Base-by-base conservation (phyloP, 257 asterid species). In the Scutellaria baicalensis region DNA sequence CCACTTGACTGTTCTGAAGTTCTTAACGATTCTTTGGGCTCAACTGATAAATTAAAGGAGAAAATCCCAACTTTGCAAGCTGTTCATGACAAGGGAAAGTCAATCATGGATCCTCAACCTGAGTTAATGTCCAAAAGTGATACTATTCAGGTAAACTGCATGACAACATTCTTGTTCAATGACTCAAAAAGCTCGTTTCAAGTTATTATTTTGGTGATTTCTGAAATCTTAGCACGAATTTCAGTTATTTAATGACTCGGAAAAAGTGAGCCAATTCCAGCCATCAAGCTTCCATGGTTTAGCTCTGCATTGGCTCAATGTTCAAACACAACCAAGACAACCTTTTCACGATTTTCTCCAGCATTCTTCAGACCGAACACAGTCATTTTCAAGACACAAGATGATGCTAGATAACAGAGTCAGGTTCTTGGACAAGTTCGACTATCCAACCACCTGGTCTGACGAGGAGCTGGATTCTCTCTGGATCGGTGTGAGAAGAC, bases 401-500 rank as follows among this genome's bases (percentile, higher is more conserved):
- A 50, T 75, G 86, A 78, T 88, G 78, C 85, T 82, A 38, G 92
- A 89, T 12, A 78, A 50, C 67, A 69, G 73, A 76, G 78, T 70
- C 64, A 72, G 75, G 56, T 58, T 68, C 69, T 35, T 77, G 64
- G 80, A 79, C 42, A 76, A 51, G 75, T 74, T 83, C 2, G 85
- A 74, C 23, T 56, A 73, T 60, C 82, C 84, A 45, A 71, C 79
- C 68, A 72, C 70, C 66, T 91, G 96, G 96, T 76, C 83, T 0
- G 90, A 89, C 21, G 92, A 89, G 72, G 96, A 89, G 78, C 68
- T 89, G 10, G 95, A 89, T 52, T 73, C 76, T 63, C 95, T 89
- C 18, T 89, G 96, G 96, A 69, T 89, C 9, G 96, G 96, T 6
- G 88, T 89, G 59, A 80, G 96, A 48, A 81, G 96, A 50, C 86